Evolutionary conservation across 306 rosid genomes (phyloP), one percentile per base, ranked within the genome.

Genomic region (Morella rubra): DNA sequence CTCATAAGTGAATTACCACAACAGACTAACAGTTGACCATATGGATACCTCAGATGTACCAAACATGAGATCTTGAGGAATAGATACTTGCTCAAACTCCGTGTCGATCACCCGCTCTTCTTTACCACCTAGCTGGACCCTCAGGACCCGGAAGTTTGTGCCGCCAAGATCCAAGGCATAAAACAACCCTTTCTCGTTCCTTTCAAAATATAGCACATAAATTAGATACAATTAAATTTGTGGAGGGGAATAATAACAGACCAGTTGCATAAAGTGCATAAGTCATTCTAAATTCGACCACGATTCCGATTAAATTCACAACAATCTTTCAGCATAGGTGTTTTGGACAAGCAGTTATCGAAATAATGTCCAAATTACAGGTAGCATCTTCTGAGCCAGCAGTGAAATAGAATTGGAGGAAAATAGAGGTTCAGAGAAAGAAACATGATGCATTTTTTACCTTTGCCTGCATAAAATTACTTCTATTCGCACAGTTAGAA

Each of bases 81-180:
- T 91, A 19, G 97, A 73, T 19, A 90, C 86, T 89, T 89, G 97
- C 10, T 94, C 92, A 53, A 87, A 94, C 44, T 94, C 95, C 0
- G 93, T 84, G 72, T 89, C 91, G 66, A 92, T 74, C 9, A 94
- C 92, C 41, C 95, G 92, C 49, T 86, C 90, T 78, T 92, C 79
- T 62, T 86, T 84, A 37, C 98, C 97, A 61, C 95, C 98, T 70
- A 94, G 76, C 64, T 90, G 95, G 32, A 94, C 96, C 72, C 97
- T 87, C 76, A 94, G 80, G 82, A 92, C 97, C 60, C 96, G 85
- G 81, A 94, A 94, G 76, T 94, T 92, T 2, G 98, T 90, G 55
- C 98, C 98, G 32, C 98, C 98, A 49, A 94, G 96, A 89, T 94
- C 98, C 91, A 91, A 77, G 18, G 95, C 98, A 85, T 92, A 94